Evolutionary conservation across 169 alveolate species (phyloP).

Genomic region (Fabrea salina): DNA sequence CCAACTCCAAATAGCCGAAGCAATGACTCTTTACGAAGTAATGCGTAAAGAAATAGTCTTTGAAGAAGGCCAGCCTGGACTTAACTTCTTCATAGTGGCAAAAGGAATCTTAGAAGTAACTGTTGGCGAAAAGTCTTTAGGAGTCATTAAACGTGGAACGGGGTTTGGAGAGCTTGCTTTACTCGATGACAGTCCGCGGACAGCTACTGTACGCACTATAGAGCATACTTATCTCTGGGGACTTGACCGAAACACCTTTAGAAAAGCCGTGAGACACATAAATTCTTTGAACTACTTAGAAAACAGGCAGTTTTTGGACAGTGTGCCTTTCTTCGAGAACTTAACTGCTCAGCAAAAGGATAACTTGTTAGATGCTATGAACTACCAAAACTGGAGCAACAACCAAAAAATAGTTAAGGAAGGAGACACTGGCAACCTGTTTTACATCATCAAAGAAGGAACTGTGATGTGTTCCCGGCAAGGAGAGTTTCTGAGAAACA

Average conservation of each 20-base stretch:
- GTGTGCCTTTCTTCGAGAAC: constrained; percentile 85
- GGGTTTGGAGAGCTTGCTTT: constrained; percentile 93
- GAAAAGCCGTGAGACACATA: constrained; percentile 35
- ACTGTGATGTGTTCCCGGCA: constrained; percentile 49
- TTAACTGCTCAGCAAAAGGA: constrained; percentile 85
- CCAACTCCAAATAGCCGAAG: background rate
- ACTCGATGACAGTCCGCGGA: constrained; percentile 89
- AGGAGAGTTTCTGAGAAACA: constrained; percentile 1
- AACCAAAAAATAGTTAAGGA: constrained; percentile 87
- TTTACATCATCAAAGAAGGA: constrained; percentile 89
- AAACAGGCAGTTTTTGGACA: constrained; percentile 85
- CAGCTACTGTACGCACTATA: constrained; percentile 91
- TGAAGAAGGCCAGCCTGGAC: constrained; percentile 14
- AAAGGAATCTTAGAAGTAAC: constrained; percentile 76
- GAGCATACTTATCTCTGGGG: constrained; percentile 92
- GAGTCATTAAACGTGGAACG: constrained; percentile 86
- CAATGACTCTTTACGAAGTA: background rate
- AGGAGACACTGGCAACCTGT: constrained; percentile 90
- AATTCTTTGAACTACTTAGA: constrained; percentile 78
- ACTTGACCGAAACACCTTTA: constrained; percentile 88
- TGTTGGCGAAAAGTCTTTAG: constrained; percentile 83
- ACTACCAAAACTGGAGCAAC: constrained; percentile 72
- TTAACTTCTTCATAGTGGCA: background rate
- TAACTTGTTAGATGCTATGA: constrained; percentile 57
- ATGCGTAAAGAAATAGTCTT: background rate